Conservation (phyloP, 495 filamentous ascomycete genomes). For the Aspergillus sclerotioniger region DNA sequence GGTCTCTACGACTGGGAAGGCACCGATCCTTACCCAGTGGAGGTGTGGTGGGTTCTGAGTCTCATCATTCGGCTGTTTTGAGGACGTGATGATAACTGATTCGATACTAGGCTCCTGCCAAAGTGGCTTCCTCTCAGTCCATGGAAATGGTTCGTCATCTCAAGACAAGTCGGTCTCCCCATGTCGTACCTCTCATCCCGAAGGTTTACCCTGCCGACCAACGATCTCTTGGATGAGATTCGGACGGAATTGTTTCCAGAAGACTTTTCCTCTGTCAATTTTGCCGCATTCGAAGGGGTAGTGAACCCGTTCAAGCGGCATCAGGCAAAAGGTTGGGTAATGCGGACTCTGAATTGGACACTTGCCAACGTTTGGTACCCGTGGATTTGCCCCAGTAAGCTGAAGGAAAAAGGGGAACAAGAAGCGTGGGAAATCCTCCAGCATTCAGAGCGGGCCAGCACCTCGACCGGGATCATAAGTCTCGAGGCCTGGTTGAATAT, state of each 20-base stretch:
- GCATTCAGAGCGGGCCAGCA: slow-evolving; percentile 5
- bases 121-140: slow-evolving; percentile 13
- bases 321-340: slow-evolving; percentile 8
- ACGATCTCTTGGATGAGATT: slow-evolving; percentile 7
- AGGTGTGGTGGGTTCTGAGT: slow-evolving; percentile 74
- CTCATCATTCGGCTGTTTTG: background rate
- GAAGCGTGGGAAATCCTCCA: slow-evolving; percentile 3
- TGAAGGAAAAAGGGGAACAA: background rate
- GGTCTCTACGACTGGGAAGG: slow-evolving; percentile 74
- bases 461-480: slow-evolving; percentile 3
- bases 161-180: slow-evolving; percentile 11
- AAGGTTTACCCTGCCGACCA: slow-evolving; percentile 10
- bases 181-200: slow-evolving; percentile 14
- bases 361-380: slow-evolving; percentile 15
- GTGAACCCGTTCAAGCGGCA: background rate
- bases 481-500: slow-evolving; percentile 11
- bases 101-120: slow-evolving; percentile 7
- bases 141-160: slow-evolving; percentile 14
- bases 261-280: background rate
- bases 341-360: slow-evolving; percentile 59
- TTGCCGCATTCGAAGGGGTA: background rate
- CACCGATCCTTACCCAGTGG: slow-evolving; percentile 67
- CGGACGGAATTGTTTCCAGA: slow-evolving; percentile 8
- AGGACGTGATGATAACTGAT: background rate
- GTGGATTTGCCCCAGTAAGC: slow-evolving; percentile 1